Base-by-base conservation (phyloP, 108 stramenopile species). In the Cyclotella kingstonii region DNA sequence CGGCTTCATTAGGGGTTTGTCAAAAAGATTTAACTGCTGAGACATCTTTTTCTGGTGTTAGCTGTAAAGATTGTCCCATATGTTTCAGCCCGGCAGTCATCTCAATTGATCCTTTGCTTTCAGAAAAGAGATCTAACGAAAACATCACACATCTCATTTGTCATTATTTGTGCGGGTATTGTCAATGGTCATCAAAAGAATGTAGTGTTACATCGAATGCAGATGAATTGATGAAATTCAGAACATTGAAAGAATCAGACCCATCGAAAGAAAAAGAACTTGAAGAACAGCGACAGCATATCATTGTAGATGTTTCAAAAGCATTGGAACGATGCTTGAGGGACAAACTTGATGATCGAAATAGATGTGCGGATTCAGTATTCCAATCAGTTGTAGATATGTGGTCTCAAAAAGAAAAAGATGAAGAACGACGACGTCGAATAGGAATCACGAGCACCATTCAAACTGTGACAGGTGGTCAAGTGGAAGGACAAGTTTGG, bases 11-110 rank as follows among this genome's bases (percentile, higher is more conserved):
- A 36, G 77, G 73, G 4, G 47, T 71, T 43, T 72, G 76, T 40
- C 60, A 68, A 23, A 38, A 60, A 29, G 54, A 68, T 39, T 14
- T 42, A 9, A 65, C 46, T 34, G 57, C 19, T 29, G 40, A 3
- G 36, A 68, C 22, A 60, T 70, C 3, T 60, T 54, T 40, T 73
- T 74, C 53, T 73, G 70, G 14, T 62, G 74, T 43, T 29, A 65
- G 51, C 31, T 73, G 42, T 77, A 87, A 72, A 67, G 75, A 68
- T 14, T 92, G 90, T 53, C 87, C 90, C 2, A 9, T 84, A 6
- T 92, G 87, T 31, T 53, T 64, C 12, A 54, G 64, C 35, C 68
- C 86, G 4, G 61, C 84, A 1, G 63, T 79, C 0, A 59, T 68
- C 11, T 66, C 66, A 1, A 64, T 64, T 51, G 71, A 70, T 60